These are phyloP conservation scores for Nissolia schottii DNA, from an alignment of 306 rosid genomes.

Conservation along the genomic window DNA sequence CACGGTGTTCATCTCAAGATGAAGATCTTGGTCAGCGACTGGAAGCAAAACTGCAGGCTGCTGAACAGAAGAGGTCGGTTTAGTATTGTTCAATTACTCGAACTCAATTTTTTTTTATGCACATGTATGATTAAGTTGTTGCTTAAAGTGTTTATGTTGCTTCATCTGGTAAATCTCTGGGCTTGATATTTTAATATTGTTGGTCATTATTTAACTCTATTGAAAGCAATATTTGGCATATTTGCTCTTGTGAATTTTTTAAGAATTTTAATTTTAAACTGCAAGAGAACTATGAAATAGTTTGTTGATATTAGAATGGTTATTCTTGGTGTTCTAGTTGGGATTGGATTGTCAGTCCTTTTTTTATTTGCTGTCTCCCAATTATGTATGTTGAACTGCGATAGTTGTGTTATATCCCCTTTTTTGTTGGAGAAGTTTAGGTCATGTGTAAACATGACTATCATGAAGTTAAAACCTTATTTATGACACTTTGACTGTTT, in stretches of 20 bases:
- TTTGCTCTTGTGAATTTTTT: background rate
- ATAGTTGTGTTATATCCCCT: background rate
- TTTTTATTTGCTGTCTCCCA: background rate
- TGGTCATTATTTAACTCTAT: background rate
- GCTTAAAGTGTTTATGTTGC: background rate
- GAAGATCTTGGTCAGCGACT: conserved; percentile 84
- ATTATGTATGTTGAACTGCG: background rate
- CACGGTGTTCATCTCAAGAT: conserved; percentile 59
- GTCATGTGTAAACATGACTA: background rate
- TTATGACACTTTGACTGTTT: background rate
- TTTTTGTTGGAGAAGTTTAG: background rate
- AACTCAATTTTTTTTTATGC: background rate
- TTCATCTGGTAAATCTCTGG: background rate
- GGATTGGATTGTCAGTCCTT: background rate
- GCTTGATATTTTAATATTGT: background rate
- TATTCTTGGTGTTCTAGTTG: background rate
- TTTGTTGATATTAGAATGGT: background rate
- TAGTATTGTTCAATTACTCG: background rate
- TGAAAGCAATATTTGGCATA: background rate
- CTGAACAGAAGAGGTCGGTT: conserved; percentile 81
- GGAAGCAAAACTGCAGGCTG: conserved; percentile 90
- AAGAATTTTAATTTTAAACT: background rate
- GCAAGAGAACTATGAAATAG: background rate
- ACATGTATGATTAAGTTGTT: background rate
- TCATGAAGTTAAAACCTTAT: background rate